Percentiles rank a stretch among this genome's conserved stretches.
Evolutionary conservation across 2,329 filamentous ascomycete species (phyloP).

Genomic region (Aspergillus pseudoviridinutans): DNA sequence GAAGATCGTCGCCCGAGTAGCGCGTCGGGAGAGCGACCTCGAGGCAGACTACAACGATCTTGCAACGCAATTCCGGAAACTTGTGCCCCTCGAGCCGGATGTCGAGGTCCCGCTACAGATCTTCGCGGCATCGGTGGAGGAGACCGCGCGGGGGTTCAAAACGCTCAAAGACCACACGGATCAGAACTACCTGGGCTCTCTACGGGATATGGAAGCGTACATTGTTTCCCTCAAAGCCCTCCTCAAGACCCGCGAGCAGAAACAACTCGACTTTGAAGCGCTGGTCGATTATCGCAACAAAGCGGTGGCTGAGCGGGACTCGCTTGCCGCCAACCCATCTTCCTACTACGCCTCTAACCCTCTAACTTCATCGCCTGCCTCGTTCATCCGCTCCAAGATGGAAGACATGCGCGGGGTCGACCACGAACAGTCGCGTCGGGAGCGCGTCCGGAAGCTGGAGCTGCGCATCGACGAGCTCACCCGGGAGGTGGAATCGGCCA

Average conservation of each 20-base stretch:
- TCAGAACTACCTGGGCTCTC: conserved; percentile 86
- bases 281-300: conserved; percentile 94
- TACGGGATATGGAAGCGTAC: conserved; percentile 95
- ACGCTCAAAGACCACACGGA: conserved; percentile 87
- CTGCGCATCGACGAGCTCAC: conserved; percentile 89
- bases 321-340: conserved; percentile 62
- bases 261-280: conserved; percentile 95
- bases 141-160: conserved; percentile 73
- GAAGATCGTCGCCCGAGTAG: conserved; percentile 90
- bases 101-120: conserved; percentile 77
- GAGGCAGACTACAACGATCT: conserved; percentile 86
- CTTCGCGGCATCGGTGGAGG: conserved; percentile 82
- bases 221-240: conserved; percentile 81
- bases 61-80: conserved; percentile 89
- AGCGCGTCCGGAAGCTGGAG: conserved; percentile 84
- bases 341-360: conserved; percentile 54
- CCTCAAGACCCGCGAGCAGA: conserved; percentile 90
- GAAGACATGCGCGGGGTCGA: conserved; percentile 96
- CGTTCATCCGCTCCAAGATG: conserved; percentile 88
- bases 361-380: conserved; percentile 64
- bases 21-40: conserved; percentile 79
- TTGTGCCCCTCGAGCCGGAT: conserved; percentile 82
- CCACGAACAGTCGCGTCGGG: conserved; percentile 84
- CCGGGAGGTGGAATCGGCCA: conserved; percentile 80
- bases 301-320: conserved; percentile 79